These are phyloP conservation scores for Colletotrichum zoysiae DNA, from an alignment of 2,329 filamentous ascomycete species.

Conservation along the genomic window DNA sequence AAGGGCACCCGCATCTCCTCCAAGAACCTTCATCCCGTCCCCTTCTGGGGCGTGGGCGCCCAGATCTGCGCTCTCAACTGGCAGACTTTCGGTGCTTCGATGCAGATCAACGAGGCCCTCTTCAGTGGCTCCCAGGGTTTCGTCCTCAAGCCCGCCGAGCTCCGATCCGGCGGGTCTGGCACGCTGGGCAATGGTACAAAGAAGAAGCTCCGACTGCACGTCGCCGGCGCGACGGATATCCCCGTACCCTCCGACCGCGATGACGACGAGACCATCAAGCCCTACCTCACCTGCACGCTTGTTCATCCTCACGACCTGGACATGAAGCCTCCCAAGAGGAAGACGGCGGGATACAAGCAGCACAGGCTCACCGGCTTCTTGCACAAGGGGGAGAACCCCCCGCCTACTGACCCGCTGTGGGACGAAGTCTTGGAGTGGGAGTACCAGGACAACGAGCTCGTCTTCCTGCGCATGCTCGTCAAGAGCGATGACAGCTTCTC, in stretches of 20 bases:
- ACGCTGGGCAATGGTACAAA: constrained; percentile 55
- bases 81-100: constrained; percentile 75
- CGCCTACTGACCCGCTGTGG: constrained; percentile 73
- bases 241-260: constrained; percentile 65
- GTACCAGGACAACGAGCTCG: constrained; percentile 75
- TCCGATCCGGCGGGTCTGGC: constrained; percentile 68
- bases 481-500: constrained; percentile 76
- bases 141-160: constrained; percentile 72
- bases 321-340: constrained; percentile 67
- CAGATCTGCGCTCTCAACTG: constrained; percentile 79
- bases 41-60: constrained; percentile 76
- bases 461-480: constrained; percentile 73
- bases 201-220: constrained; percentile 67
- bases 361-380: constrained; percentile 68
- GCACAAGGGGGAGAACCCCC: constrained; percentile 69
- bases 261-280: constrained; percentile 64
- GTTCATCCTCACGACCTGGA: constrained; percentile 67
- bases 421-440: constrained; percentile 76
- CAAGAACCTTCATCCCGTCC: constrained; percentile 71
- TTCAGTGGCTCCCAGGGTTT: constrained; percentile 75
- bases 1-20: constrained; percentile 78
- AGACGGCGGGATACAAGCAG: constrained; percentile 71
- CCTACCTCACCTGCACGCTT: constrained; percentile 75
- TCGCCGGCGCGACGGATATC: constrained; percentile 73
- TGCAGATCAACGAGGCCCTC: constrained; percentile 77